These are phyloP conservation scores for Chrysoporthe deuterocubensis DNA, from an alignment of 2,329 filamentous ascomycete species.

Conservation along the genomic window DNA sequence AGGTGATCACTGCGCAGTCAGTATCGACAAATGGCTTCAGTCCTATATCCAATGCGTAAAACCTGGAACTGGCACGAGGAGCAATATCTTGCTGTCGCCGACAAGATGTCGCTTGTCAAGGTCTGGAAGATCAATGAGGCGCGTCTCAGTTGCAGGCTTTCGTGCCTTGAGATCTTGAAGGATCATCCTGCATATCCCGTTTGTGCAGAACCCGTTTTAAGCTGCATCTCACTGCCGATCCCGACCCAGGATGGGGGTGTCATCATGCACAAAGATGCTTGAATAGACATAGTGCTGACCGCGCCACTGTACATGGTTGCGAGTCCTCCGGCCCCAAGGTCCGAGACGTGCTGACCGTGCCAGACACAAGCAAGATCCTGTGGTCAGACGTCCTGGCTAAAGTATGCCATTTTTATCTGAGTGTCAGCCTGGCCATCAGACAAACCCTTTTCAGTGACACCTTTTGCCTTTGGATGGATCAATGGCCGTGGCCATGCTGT, in stretches of 20 bases:
- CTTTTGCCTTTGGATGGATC: not conserved
- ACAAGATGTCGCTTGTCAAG: too few relatives aligned
- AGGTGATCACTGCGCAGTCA: too few relatives aligned
- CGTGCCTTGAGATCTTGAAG: not conserved
- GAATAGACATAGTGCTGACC: not conserved
- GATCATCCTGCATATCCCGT: not conserved
- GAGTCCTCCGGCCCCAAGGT: not conserved
- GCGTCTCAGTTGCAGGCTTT: not conserved
- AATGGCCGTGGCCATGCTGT: not conserved
- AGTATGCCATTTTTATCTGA: not conserved
- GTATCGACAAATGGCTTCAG: too few relatives aligned
- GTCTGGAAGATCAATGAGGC: too few relatives aligned
- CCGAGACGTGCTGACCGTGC: not conserved
- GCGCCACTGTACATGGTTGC: too few relatives aligned
- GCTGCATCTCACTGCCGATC: not conserved
- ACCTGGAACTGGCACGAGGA: too few relatives aligned
- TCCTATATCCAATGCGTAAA: too few relatives aligned
- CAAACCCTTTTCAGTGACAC: not conserved
- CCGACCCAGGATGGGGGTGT: not conserved
- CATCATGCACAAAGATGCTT: not conserved
- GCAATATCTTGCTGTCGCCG: too few relatives aligned
- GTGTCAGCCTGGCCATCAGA: not conserved
- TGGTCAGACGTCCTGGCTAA: not conserved
- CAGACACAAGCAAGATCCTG: not conserved
- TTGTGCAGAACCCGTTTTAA: not conserved